phyloP scores from a whole-genome alignment of 2,329 filamentous ascomycete species.

The Periconia sp. region DNA sequence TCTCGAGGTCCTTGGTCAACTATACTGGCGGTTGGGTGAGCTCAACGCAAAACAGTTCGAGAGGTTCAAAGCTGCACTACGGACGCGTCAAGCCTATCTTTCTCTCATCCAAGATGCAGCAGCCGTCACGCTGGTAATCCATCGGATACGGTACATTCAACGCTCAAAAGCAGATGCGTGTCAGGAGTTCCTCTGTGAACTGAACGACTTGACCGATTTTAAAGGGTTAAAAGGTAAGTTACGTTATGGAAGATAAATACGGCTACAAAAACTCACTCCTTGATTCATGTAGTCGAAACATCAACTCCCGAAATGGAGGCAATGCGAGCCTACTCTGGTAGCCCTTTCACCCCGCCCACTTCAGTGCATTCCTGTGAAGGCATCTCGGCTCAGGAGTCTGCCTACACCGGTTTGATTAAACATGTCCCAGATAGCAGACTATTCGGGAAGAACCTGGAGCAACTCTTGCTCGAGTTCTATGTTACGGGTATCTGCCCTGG shows the following conservation, averaged over 20 bases:
- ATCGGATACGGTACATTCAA: slow-evolving; percentile 37
- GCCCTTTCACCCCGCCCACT: slow-evolving; percentile 24
- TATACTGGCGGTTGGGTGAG: slow-evolving; percentile 38
- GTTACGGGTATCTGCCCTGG: slow-evolving; percentile 35
- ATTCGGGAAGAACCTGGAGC: slow-evolving; percentile 28
- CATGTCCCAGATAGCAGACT: slow-evolving; percentile 23
- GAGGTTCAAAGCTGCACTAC: slow-evolving; percentile 34
- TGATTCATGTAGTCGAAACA: slow-evolving; percentile 28
- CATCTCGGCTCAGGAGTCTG: slow-evolving; percentile 23
- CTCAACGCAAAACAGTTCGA: slow-evolving; percentile 41
- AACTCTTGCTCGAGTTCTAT: slow-evolving; percentile 34
- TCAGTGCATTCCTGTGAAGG: slow-evolving; percentile 31
- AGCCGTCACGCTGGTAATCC: slow-evolving; percentile 30
- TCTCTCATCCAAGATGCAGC: slow-evolving; percentile 27
- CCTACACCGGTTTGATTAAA: slow-evolving; percentile 31
- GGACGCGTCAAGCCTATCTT: slow-evolving; percentile 29
- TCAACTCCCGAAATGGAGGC: slow-evolving; percentile 27
- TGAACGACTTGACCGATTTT: slow-evolving; percentile 33
- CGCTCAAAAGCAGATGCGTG: slow-evolving; percentile 35
- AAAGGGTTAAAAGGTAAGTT: slow-evolving; percentile 31
- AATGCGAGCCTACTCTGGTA: slow-evolving; percentile 23
- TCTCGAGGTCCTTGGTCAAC: slow-evolving; percentile 36
- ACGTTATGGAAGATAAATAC: background rate
- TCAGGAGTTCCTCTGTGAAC: slow-evolving; percentile 36
- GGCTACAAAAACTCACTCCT: background rate